Percentiles rank a stretch among this genome's conserved stretches.
phyloP scores from a whole-genome alignment of 495 filamentous ascomycete species.

The Aspergillus asperescens region DNA sequence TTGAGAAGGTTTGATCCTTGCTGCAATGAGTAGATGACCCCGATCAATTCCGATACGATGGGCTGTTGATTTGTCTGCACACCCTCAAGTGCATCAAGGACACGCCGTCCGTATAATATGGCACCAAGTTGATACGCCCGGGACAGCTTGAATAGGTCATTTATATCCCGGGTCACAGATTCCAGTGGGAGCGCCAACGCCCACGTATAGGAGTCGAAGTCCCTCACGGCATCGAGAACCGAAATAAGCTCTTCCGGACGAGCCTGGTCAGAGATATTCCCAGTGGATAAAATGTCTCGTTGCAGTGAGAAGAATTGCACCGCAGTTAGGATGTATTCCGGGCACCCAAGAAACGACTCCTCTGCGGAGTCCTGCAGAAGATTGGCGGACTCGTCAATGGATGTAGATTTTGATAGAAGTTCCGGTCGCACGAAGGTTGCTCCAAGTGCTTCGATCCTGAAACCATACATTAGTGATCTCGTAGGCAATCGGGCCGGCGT shows the following conservation, averaged over 20 bases:
- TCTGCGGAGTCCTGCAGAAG: constrained; percentile 28
- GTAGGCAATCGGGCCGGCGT: background rate
- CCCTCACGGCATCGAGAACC: constrained; percentile 21
- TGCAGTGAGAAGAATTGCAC: constrained; percentile 31
- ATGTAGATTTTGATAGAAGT: constrained; percentile 26
- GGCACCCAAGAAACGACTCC: constrained; percentile 39
- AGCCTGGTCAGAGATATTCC: background rate
- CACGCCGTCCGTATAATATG: constrained; percentile 29
- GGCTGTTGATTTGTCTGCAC: constrained; percentile 17
- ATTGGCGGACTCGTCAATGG: constrained; percentile 6
- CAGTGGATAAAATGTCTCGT: constrained; percentile 26
- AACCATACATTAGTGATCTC: constrained; percentile 1
- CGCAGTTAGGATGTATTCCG: constrained; percentile 32
- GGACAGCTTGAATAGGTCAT: constrained; percentile 22
- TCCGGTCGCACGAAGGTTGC: constrained; percentile 42
- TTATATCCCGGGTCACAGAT: constrained; percentile 21
- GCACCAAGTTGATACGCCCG: constrained; percentile 31
- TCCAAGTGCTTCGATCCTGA: constrained; percentile 39
- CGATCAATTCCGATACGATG: constrained; percentile 38
- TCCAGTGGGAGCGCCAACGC: constrained; percentile 28
- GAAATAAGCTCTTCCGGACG: constrained; percentile 14
- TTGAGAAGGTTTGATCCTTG: constrained; percentile 46
- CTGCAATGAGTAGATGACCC: constrained; percentile 40
- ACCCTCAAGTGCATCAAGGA: constrained; percentile 26
- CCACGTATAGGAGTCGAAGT: constrained; percentile 36